Base-by-base conservation (phyloP, 306 rosid species). In the Aeschynomene evenia region DNA sequence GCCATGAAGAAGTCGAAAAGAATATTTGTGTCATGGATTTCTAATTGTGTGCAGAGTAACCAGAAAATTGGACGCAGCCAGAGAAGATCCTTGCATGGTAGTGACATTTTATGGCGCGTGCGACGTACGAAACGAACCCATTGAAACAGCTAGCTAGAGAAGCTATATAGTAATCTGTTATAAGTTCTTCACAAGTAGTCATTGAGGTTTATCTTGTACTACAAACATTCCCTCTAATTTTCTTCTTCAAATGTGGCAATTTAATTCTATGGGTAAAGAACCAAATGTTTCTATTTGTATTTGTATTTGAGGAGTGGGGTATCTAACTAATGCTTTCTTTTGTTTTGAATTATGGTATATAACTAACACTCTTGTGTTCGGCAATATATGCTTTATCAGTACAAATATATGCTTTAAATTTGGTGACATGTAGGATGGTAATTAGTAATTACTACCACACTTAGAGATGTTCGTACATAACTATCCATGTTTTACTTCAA, bases 31-130 rank as follows among this genome's bases (percentile, higher is more conserved):
- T 24, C 33, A 26, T 24, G 18, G 40, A 45, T 28, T 65, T 70
- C 24, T 60, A 54, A 21, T 20, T 69, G 18, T 46, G 1, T 81
- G 72, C 75, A 89, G 92, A 82, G 48, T 8, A 22, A 71, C 29
- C 79, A 77, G 80, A 89, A 73, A 77, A 59, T 58, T 63, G 72
- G 82, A 20, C 86, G 77, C n/a, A n/a, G n/a, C 68, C 75, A 53
- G 22, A 84, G 85, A 72, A 89, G 79, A 85, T 82, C 90, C 72
- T 71, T 58, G 46, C 60, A 71, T 26, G 74, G 91, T 13, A 67
- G 80, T 63, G 84, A 87, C 81, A 67, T 89, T 56, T 77, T 81
- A 46, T 77, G 96, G 36, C 73, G 83, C 71, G 29, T 91, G 2
- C 14, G 91, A 43, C 83, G 84, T 24, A 46, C 77, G 5, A 91